These are phyloP conservation scores for Apodospora peruviana DNA, from an alignment of 495 filamentous ascomycete species.

Conservation along the genomic window DNA sequence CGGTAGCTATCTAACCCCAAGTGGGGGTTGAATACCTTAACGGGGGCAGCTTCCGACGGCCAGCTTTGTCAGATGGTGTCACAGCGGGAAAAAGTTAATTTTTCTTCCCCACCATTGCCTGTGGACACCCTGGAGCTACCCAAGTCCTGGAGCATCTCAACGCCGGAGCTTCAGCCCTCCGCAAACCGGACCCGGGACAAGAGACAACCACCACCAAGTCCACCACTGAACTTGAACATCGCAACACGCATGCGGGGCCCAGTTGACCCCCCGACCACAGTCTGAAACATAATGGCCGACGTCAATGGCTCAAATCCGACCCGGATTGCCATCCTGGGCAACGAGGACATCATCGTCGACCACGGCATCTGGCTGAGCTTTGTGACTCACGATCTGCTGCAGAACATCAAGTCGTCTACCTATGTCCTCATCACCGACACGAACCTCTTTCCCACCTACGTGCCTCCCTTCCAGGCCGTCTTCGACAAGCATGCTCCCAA, in stretches of 20 bases:
- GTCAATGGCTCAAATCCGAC: constrained; percentile 34
- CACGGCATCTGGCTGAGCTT: constrained; percentile 84
- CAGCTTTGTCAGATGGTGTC: too few relatives aligned
- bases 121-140: neutral
- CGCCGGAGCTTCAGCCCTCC: neutral
- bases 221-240: neutral
- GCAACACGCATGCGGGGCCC: constrained; percentile 17
- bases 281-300: constrained; percentile 18
- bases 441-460: constrained; percentile 78
- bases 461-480: constrained; percentile 63
- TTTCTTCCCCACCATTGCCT: neutral
- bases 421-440: constrained; percentile 96
- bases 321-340: constrained; percentile 47
- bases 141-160: too few relatives aligned
- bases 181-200: neutral
- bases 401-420: constrained; percentile 72
- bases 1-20: too few relatives aligned
- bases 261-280: constrained; percentile 14
- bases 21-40: too few relatives aligned
- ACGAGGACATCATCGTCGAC: constrained; percentile 82
- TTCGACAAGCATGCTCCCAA: constrained; percentile 56
- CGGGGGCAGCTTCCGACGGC: too few relatives aligned
- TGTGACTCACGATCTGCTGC: constrained; percentile 75
- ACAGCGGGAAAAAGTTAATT: too few relatives aligned
- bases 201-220: too few relatives aligned